Base-by-base conservation (phyloP, 1,284 basidiomycete species). In the Hypsizygus ulmarius region DNA sequence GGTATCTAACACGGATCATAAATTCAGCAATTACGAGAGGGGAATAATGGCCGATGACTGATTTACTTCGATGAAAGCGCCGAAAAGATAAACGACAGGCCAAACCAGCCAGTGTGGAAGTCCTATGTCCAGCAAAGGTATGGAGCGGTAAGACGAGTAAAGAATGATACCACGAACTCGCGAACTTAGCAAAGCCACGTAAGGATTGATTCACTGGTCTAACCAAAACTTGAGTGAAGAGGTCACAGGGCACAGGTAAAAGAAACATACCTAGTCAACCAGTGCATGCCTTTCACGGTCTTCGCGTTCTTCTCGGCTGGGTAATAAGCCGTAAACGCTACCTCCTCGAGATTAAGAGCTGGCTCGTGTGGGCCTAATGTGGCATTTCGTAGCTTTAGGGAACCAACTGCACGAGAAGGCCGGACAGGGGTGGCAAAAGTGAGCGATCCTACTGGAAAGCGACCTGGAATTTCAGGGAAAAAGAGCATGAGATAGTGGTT, bases 251-350 rank as follows among this genome's bases (percentile, higher is more conserved):
- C 11, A 36, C 27, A 44, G 7, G 30, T 34, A 32, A 39, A 45
- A 10, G 19, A 14, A 29, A 64, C 72, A 29, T 42, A 79, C 80
- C 77, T 70, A 52, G 74, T 55, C 21, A 82, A 54, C 82, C 82
- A 83, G 45, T 70, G 52, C 37, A 81, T 51, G 2, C 79, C 78
- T 50, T 70, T 72, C 36, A 57, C 63, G 2, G 54, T 32, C 9
- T 42, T 47, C 25, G 35, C 33, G 6, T 58, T 56, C 28, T 59
- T 51, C 42, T 73, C 66, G 14, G 78, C 72, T 25, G 82, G 82
- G 58, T 84, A 84, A 58, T 74, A 84, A 1, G 71, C 75, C 25
- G 78, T 82, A 55, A 81, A 84, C 1, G 74, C 73, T 15, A 82
- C 69, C 58, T 84, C 79, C 32, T 81, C 73, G 10, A 83, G 65